Percentiles rank a stretch among this genome's conserved stretches.
Conservation (phyloP, 2,329 filamentous ascomycete genomes). For the Tolypocladium guangdongense region DNA sequence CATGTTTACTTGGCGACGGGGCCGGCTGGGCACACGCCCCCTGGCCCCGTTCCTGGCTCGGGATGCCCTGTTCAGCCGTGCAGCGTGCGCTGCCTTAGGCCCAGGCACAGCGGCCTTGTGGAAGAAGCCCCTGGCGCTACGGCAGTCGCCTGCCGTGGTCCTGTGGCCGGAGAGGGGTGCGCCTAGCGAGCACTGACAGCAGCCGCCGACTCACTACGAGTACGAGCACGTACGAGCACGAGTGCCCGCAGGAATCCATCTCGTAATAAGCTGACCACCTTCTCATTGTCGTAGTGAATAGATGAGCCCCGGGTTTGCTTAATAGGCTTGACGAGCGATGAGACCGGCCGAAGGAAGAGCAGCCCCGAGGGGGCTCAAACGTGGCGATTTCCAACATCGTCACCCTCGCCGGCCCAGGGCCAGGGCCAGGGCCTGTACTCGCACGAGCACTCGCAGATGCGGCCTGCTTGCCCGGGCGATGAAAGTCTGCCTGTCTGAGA, state of each 20-base stretch:
- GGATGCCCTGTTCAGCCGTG: no score
- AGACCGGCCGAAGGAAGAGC: neutral
- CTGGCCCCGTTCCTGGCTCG: no score
- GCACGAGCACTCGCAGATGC: neutral
- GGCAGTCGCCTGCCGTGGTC: neutral
- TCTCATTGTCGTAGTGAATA: neutral
- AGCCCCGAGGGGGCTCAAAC: neutral
- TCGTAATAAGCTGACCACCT: neutral
- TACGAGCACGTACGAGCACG: no score
- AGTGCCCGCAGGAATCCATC: neutral
- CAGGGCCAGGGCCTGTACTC: no score
- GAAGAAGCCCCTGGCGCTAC: neutral
- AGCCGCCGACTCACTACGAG: neutral
- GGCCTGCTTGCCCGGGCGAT: no score
- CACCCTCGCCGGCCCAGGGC: neutral
- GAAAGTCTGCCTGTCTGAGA: no score
- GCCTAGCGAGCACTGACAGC: neutral
- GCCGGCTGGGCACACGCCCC: neutral
- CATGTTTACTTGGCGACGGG: neutral
- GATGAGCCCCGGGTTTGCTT: neutral
- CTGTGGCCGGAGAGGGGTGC: neutral
- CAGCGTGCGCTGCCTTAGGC: no score
- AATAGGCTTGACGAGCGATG: neutral
- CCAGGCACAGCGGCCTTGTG: neutral
- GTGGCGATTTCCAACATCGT: neutral